These are phyloP conservation scores for Styphnolobium japonicum DNA, from an alignment of 306 rosid species.

Conservation along the genomic window DNA sequence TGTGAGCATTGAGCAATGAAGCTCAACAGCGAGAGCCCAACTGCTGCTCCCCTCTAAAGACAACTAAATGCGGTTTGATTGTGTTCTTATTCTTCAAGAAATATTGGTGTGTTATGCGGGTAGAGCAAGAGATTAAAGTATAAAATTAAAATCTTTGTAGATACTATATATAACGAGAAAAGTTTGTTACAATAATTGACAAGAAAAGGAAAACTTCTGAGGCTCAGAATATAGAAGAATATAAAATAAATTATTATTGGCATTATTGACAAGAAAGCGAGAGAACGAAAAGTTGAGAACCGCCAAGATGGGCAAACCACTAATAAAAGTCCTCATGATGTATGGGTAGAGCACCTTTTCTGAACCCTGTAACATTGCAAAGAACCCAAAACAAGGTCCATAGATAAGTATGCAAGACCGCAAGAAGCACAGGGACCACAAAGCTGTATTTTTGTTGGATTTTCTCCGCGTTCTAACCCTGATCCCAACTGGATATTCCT, in stretches of 20 bases:
- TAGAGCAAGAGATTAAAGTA: neutral
- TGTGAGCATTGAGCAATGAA: neutral
- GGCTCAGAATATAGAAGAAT: neutral
- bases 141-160: neutral
- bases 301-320: neutral
- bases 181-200: neutral
- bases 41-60: neutral
- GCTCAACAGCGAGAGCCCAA: neutral
- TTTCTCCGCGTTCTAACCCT: constrained; percentile 14
- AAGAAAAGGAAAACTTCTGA: neutral
- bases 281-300: neutral
- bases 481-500: constrained; percentile 47
- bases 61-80: neutral
- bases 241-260: neutral
- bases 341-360: neutral
- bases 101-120: neutral
- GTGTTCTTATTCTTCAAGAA: neutral
- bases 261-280: constrained; percentile 1
- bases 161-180: neutral
- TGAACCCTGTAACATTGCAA: neutral
- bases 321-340: neutral
- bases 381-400: constrained; percentile 1
- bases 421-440: constrained; percentile 33
- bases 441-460: constrained; percentile 24
- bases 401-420: neutral